Percentiles rank a stretch among this genome's conserved stretches.
Conservation (phyloP, 78 protist genomes). For the Dictyostelium discoideum region DNA sequence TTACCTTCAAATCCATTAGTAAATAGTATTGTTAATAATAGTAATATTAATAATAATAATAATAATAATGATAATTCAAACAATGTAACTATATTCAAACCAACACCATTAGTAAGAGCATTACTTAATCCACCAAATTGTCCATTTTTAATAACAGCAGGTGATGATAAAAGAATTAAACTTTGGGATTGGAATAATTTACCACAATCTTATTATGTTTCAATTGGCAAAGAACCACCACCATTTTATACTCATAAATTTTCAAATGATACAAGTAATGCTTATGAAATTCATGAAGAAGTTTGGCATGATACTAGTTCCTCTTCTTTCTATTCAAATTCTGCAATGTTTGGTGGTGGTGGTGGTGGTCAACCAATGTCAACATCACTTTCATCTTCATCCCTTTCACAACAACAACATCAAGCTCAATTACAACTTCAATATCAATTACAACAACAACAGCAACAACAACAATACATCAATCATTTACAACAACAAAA, state of each 20-base stretch:
- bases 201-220: conserved; percentile 32
- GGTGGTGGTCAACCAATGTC: neutral
- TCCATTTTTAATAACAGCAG: conserved; percentile 68
- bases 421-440: conserved; percentile 3
- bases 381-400: neutral
- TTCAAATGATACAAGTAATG: conserved; percentile 24
- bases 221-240: conserved; percentile 58
- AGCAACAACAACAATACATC: neutral
- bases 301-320: conserved; percentile 57
- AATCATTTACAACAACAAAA: conserved; percentile 30
- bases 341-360: neutral
- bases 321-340: conserved; percentile 10
- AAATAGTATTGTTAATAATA: neutral
- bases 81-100: neutral
- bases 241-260: conserved; percentile 34
- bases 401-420: neutral
- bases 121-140: conserved; percentile 65
- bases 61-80: neutral
- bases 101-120: conserved; percentile 54
- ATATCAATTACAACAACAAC: neutral
- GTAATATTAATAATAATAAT: neutral
- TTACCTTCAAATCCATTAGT: neutral
- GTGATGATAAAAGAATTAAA: conserved; percentile 79
- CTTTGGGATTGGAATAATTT: conserved; percentile 56
- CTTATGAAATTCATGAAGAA: conserved; percentile 48